Base-by-base conservation (phyloP, 495 filamentous ascomycete genomes). In the Neurospora hispaniola region DNA sequence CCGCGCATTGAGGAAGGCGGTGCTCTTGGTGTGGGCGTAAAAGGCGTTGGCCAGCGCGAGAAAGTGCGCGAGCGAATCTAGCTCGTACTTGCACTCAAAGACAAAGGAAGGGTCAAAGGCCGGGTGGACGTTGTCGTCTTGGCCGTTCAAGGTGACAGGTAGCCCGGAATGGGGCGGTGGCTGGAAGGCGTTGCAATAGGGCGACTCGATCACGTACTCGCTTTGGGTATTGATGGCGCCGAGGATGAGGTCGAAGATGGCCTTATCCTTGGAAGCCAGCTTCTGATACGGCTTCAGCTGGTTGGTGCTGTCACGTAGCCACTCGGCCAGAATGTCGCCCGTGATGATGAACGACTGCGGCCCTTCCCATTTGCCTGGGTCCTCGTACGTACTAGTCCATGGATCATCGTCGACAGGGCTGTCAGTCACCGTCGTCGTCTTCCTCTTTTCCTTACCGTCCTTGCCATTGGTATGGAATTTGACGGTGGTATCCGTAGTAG, bases 121-220 rank as follows among this genome's bases (percentile, higher is more conserved):
- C 1, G 96, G 96, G 77, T 97, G 93, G 1, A 99, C 96, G 16
- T 77, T 82, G 77, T 99, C 96, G 39, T 90, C 87, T 75, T 96
- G 91, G 2, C 92, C 91, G 76, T 92, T 96, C 71, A 84, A 84
- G 59, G 89, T 89, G 9, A 91, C 85, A 10, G 83, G 76, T 1
- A 98, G 84, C 4, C 90, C 88, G 72, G 93, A 96, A 18, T 92
- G 90, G 16, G 92, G 89, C 0, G 96, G 96, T 4, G 96, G 95
- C 75, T 99, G 96, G 83, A 98, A 99, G 39, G 96, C 95, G 82
- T 98, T 97, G 86, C 96, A 99, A 83, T 98, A 99, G 4, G 96
- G 96, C 3, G 92, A 93, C 73, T 93, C 88, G 73, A 98, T 97
- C 27, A 99, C 93, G 76, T 92, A 99, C 79, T 97, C 94, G 38